These are phyloP conservation scores for Cryptococcus neoformans DNA, from an alignment of 1,284 basidiomycete genomes.

Conservation along the genomic window DNA sequence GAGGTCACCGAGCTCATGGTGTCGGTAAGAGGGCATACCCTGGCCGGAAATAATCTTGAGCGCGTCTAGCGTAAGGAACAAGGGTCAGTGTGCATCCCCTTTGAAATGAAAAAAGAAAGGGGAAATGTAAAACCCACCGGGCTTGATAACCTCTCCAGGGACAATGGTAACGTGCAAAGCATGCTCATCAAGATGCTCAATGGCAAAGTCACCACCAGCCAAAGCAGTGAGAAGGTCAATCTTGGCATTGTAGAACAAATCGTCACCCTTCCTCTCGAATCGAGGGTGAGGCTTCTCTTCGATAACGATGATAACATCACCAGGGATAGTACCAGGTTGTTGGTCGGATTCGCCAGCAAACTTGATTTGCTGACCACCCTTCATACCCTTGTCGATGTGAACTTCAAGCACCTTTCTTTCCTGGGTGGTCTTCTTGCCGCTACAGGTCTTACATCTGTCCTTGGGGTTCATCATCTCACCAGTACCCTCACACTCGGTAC, in stretches of 20 bases:
- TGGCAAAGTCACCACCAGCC: conserved; percentile 84
- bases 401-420: conserved; percentile 99
- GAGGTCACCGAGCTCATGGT: conserved; percentile 95
- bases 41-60: conserved; percentile 90
- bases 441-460: conserved; percentile 90
- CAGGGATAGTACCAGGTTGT: conserved; percentile 81
- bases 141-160: conserved; percentile 91
- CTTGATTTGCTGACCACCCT: conserved; percentile 91
- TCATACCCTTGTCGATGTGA: conserved; percentile 99
- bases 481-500: conserved; percentile 85
- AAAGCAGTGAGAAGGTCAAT: conserved; percentile 93
- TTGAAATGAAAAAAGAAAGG: neutral
- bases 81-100: conserved; percentile 3
- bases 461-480: conserved; percentile 94
- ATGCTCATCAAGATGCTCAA: conserved; percentile 93
- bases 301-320: conserved; percentile 96
- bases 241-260: conserved; percentile 82
- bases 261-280: conserved; percentile 92
- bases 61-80: conserved; percentile 57
- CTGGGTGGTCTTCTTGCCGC: conserved; percentile 90
- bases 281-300: conserved; percentile 92
- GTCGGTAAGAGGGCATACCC: conserved; percentile 97
- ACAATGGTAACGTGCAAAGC: conserved; percentile 79
- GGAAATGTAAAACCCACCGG: conserved; percentile 59
- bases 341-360: conserved; percentile 98